Conservation (phyloP, 1,284 basidiomycete species). For the Cutaneotrichosporon sp. region DNA sequence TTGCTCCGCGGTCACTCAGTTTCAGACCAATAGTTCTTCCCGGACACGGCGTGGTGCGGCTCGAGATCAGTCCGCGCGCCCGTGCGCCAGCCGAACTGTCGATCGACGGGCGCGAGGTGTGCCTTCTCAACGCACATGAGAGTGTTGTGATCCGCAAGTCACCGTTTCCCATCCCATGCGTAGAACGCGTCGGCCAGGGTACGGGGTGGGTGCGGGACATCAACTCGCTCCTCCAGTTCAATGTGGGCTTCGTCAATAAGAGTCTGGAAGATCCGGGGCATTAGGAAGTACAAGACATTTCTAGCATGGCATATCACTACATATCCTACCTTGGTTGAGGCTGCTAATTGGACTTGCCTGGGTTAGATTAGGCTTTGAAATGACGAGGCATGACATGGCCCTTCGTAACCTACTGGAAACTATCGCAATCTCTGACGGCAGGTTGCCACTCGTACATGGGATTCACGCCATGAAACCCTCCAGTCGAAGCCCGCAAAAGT, state of each 20-base stretch:
- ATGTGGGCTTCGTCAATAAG: conserved; percentile 86
- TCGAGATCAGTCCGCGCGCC: conserved; percentile 77
- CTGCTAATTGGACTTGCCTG: not conserved
- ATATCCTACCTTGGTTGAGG: not conserved
- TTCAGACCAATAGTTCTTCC: conserved; percentile 92
- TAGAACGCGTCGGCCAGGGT: conserved; percentile 80
- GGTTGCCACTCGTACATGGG: no score
- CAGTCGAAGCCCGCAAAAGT: no score
- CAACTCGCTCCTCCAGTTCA: conserved; percentile 87
- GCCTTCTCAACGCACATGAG: conserved; percentile 76
- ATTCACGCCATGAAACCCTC: no score
- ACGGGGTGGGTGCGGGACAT: conserved; percentile 97
- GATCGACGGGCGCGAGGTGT: conserved; percentile 85
- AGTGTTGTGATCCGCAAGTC: conserved; percentile 82
- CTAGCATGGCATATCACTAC: not conserved
- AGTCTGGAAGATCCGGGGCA: conserved; percentile 23
- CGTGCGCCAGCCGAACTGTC: conserved; percentile 84
- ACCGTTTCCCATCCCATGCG: conserved; percentile 86
- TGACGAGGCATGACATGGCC: no score
- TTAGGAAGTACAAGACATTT: not conserved
- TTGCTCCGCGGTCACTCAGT: conserved; percentile 87
- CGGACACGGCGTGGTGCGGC: conserved; percentile 63
- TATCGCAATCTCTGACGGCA: no score
- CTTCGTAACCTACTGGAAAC: no score
- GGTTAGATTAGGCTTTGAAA: no score